Evolutionary conservation across 176 grass and related monocot species (phyloP).

Genomic region (Alopecurus myosuroides): DNA sequence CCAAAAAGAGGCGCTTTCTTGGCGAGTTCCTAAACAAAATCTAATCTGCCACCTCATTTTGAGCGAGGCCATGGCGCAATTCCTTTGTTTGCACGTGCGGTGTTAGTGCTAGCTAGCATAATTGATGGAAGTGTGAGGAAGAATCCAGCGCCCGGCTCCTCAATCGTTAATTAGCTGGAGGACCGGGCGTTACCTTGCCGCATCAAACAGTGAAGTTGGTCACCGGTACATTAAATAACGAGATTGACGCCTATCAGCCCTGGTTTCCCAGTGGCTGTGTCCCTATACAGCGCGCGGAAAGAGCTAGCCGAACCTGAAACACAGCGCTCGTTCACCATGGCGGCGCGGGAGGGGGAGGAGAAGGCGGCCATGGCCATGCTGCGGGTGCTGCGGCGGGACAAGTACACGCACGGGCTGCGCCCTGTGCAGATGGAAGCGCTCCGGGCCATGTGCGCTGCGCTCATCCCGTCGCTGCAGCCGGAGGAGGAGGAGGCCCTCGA

Average conservation of each 20-base stretch:
- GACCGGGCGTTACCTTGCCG: background rate
- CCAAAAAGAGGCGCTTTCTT: too few species aligned
- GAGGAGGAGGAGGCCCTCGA: conserved; percentile 12
- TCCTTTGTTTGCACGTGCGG: background rate
- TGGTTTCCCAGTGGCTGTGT: too few species aligned
- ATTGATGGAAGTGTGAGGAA: background rate
- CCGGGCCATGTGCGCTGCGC: conserved; percentile 62
- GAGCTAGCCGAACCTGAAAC: background rate
- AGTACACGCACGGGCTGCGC: conserved; percentile 57
- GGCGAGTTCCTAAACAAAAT: too few species aligned
- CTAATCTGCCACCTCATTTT: background rate
- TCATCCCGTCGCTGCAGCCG: conserved; percentile 54
- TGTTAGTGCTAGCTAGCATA: background rate
- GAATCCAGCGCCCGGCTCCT: background rate
- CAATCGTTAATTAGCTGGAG: background rate
- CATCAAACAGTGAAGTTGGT: background rate
- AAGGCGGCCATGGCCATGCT: conserved; percentile 28
- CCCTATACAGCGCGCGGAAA: background rate
- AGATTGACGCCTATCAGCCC: background rate
- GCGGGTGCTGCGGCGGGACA: conserved; percentile 27
- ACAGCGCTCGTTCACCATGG: background rate
- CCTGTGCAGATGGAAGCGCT: conserved; percentile 52
- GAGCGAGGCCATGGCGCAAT: background rate
- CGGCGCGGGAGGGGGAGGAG: background rate
- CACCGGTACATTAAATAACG: background rate